Conservation (phyloP, 2,329 filamentous ascomycete species). For the Verticillium alfalfae region DNA sequence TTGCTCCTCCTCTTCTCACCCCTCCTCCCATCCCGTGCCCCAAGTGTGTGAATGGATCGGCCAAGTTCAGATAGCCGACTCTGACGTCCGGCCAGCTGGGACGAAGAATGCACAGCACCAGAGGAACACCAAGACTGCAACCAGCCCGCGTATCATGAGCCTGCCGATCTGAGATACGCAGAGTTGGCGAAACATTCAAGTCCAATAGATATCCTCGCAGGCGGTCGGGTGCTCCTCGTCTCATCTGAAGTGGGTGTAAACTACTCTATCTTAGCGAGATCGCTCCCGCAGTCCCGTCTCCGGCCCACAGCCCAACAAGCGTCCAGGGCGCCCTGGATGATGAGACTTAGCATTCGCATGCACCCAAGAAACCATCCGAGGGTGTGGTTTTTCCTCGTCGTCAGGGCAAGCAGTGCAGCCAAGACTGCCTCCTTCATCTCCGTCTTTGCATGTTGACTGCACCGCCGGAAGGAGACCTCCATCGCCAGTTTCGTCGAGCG, state of each 20-base stretch:
- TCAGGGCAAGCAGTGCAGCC: not conserved
- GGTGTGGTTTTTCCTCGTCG: not conserved
- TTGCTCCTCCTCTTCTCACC: too few species aligned
- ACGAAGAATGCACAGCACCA: not conserved
- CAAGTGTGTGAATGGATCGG: not conserved
- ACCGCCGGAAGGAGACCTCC: not conserved
- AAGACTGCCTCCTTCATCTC: not conserved
- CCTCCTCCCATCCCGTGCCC: too few species aligned
- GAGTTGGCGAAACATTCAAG: not conserved
- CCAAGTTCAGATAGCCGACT: not conserved
- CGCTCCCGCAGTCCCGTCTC: too few species aligned
- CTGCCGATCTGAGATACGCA: not conserved
- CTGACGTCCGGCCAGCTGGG: not conserved
- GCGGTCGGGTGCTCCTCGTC: too few species aligned
- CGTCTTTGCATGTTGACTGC: not conserved
- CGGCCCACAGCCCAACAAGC: too few species aligned
- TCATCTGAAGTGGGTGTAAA: too few species aligned
- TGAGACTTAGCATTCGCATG: not conserved
- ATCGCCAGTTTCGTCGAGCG: not conserved
- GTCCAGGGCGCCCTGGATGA: too few species aligned
- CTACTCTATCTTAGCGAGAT: too few species aligned
- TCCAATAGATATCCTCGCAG: not conserved
- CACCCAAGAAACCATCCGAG: not conserved
- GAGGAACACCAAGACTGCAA: not conserved
- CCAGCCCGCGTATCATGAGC: not conserved